Base-by-base conservation (phyloP, 805 yeast species). In the Cyberlindnera xishuangbannaensis region DNA sequence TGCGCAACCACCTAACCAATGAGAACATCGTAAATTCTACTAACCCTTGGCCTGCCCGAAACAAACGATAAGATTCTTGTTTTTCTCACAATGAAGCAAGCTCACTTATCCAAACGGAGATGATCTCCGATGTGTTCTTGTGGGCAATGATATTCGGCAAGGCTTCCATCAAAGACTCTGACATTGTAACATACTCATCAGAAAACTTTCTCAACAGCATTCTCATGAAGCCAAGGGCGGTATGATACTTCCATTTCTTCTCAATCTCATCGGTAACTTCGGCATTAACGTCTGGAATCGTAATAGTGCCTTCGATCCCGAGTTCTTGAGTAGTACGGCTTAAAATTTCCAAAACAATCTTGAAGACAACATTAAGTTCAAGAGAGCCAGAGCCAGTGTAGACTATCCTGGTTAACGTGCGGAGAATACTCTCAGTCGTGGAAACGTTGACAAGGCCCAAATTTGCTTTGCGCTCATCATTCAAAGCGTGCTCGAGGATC, bases 401-500 rank as follows among this genome's bases (percentile, higher is more conserved):
- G 5, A 50, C 46, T 21, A 47, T 40, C 21, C 50, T 53, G 5
- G 54, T 44, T 35, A 67, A 44, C 7, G 58, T 55, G 44, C 66
- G 59, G 29, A 61, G 57, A 15, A 65, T 50, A 5, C 64, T 50
- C 39, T 73, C 78, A 33, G 62, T 61, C 1, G 70, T 65, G 33
- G 72, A 65, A 13, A 62, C 53, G 41, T 73, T 73, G 7, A 60
- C 58, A 9, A 71, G 51, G 5, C 67, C 63, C 31, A 61, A 45
- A 27, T 58, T 55, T 19, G 46, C 48, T 17, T 48, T 55, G 11
- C 51, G 44, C 25, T 44, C 47, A 33, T 61, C 64, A 13, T 55
- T 45, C 38, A 74, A 63, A 6, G 76, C 51, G 39, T 63, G 65
- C 25, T 63, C 53, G 22, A 76, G 52, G 25, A 74, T 51, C n/a